Evolutionary conservation across 2,329 filamentous ascomycete genomes (phyloP).

Genomic region (Helotiales sp.): DNA sequence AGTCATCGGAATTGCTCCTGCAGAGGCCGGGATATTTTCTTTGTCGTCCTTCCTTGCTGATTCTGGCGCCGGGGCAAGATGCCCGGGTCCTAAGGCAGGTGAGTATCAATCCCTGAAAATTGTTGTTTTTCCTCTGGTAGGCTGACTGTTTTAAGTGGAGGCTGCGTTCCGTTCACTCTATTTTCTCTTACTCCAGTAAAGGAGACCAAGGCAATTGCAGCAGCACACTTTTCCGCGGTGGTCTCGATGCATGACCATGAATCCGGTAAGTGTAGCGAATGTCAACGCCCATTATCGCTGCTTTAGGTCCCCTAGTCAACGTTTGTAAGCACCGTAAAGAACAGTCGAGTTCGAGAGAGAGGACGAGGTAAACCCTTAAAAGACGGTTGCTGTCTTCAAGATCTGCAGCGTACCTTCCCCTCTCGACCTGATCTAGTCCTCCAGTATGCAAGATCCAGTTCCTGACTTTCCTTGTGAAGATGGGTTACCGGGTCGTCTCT

Average conservation of each 20-base stretch:
- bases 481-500: not conserved
- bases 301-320: no score
- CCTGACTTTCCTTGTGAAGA: constrained; percentile 3
- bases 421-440: constrained; percentile 10
- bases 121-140: not conserved
- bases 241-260: no score
- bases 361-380: constrained; percentile 8
- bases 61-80: not conserved
- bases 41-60: not conserved
- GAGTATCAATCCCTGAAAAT: not conserved
- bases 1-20: not conserved
- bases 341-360: no score
- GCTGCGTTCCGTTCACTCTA: not conserved
- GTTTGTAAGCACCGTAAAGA: no score
- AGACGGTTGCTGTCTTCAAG: not conserved
- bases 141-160: not conserved
- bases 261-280: no score
- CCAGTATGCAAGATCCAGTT: constrained; percentile 16
- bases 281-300: no score
- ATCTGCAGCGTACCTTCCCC: constrained; percentile 8
- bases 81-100: not conserved
- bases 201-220: no score
- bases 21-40: not conserved
- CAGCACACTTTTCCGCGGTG: no score
- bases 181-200: not conserved